These are phyloP conservation scores for Phtheirospermum japonicum DNA, from an alignment of 257 asterid genomes.

Conservation along the genomic window DNA sequence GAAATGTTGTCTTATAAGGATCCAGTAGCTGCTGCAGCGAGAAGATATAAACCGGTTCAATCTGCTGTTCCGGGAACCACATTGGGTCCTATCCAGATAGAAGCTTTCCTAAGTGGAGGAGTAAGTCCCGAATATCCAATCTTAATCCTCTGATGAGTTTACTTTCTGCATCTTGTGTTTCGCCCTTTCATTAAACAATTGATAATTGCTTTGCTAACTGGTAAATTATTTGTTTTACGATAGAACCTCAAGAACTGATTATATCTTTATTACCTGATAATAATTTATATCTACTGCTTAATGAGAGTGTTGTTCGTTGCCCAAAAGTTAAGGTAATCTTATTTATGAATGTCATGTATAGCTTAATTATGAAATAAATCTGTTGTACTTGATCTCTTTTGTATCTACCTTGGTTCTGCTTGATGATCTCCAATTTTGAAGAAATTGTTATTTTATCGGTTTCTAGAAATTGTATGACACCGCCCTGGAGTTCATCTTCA, in stretches of 20 bases:
- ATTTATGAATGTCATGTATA: neutral
- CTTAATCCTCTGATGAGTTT: constrained; percentile 12
- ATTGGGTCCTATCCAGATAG: constrained; percentile 91
- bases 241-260: neutral
- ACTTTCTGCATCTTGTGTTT: neutral
- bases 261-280: neutral
- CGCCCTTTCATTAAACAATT: neutral
- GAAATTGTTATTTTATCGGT: neutral
- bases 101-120: constrained; percentile 92
- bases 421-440: constrained; percentile 6
- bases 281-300: neutral
- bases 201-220: constrained; percentile 12
- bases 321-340: neutral
- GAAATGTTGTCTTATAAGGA: constrained; percentile 89
- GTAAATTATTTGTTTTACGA: neutral
- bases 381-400: constrained; percentile 1
- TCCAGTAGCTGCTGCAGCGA: constrained; percentile 95
- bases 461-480: constrained; percentile 85
- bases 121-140: constrained; percentile 42
- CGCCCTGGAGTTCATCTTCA: constrained; percentile 99
- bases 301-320: neutral
- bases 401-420: too few relatives aligned
- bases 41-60: constrained; percentile 89
- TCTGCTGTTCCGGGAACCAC: constrained; percentile 99
- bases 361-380: neutral